Conservation (phyloP, 805 yeast species). For the Ogataea henricii region DNA sequence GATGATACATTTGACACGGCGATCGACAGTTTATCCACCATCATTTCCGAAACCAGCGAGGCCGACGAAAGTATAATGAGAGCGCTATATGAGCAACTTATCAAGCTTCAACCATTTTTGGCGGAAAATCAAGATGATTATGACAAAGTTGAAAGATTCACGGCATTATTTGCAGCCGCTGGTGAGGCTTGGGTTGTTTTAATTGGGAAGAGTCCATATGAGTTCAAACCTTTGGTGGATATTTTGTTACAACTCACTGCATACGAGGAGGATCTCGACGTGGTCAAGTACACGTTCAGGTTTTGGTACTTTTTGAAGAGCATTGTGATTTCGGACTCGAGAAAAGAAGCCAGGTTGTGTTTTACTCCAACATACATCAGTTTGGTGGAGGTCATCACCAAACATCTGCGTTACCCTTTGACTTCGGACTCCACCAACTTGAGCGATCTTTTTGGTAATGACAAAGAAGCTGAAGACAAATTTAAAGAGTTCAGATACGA, state of each 20-base stretch:
- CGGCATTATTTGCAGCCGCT: conserved; percentile 84
- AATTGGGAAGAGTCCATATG: conserved; percentile 69
- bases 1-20: conserved; percentile 81
- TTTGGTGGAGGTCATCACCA: conserved; percentile 60
- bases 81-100: conserved; percentile 67
- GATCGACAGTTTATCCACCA: conserved; percentile 80
- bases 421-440: conserved; percentile 37
- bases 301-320: conserved; percentile 88
- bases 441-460: conserved; percentile 59
- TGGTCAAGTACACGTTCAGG: conserved; percentile 85
- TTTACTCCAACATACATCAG: conserved; percentile 58
- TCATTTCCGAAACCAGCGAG: conserved; percentile 81
- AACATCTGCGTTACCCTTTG: conserved; percentile 75
- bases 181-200: conserved; percentile 95
- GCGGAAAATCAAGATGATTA: conserved; percentile 55
- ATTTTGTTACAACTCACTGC: conserved; percentile 70
- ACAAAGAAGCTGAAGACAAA: conserved; percentile 84
- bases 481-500: conserved; percentile 93
- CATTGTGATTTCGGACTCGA: conserved; percentile 61
- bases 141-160: conserved; percentile 66
- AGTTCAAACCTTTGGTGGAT: conserved; percentile 72
- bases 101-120: conserved; percentile 58
- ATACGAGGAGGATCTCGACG: conserved; percentile 80
- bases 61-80: conserved; percentile 56
- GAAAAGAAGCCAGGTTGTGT: conserved; percentile 50